A percentile compares a stretch with the other conserved stretches of the same genome.
Evolutionary conservation across 2,329 filamentous ascomycete genomes (phyloP).

Genomic region (Thermoascus crustaceus): DNA sequence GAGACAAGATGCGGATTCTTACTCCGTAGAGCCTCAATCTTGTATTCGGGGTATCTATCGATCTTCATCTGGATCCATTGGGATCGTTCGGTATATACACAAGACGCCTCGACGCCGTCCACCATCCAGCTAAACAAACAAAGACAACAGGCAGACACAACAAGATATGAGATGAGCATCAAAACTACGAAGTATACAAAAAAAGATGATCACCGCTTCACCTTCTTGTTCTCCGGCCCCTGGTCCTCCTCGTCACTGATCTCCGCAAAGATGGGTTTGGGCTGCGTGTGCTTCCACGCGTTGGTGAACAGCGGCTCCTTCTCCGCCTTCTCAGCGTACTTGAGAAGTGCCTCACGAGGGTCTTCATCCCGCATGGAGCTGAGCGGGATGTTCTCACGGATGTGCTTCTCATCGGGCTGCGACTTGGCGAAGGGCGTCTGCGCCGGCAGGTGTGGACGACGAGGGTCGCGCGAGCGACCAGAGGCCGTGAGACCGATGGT

Average conservation of each 20-base stretch:
- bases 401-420: slow-evolving; percentile 82
- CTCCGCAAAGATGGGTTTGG: slow-evolving; percentile 83
- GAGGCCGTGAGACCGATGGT: slow-evolving; percentile 69
- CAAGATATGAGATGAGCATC: slow-evolving; percentile 5
- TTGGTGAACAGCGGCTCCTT: slow-evolving; percentile 92
- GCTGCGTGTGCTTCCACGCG: slow-evolving; percentile 87
- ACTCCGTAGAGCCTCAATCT: too few species aligned
- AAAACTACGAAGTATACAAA: not conserved
- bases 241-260: slow-evolving; percentile 70
- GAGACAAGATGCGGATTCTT: too few species aligned
- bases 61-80: too few species aligned
- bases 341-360: slow-evolving; percentile 83
- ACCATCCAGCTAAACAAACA: too few species aligned
- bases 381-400: slow-evolving; percentile 79
- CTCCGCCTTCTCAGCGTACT: slow-evolving; percentile 88
- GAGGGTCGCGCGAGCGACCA: slow-evolving; percentile 68
- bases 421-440: slow-evolving; percentile 85
- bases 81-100: too few species aligned
- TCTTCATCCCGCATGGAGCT: slow-evolving; percentile 94
- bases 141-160: too few species aligned
- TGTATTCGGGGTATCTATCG: too few species aligned
- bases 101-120: too few species aligned
- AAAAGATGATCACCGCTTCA: slow-evolving; percentile 21
- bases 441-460: slow-evolving; percentile 73
- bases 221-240: slow-evolving; percentile 57